Base-by-base conservation (phyloP, 441 rosid species). In the Jatropha multifida region DNA sequence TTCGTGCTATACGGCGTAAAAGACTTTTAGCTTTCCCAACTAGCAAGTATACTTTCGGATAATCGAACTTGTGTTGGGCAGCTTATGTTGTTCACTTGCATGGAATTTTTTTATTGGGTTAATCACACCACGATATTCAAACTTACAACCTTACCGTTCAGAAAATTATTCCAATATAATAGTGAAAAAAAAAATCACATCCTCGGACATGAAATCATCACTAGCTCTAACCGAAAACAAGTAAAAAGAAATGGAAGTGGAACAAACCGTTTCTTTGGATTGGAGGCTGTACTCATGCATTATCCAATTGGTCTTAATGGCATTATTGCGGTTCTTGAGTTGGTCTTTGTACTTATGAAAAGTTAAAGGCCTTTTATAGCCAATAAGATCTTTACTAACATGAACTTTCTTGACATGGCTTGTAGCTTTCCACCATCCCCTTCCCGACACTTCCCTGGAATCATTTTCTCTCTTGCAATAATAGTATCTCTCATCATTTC, bases 351-450 rank as follows among this genome's bases (percentile, higher is more conserved):
- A 84, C 77, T 65, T 77, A 67, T 81, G 79, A 54, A 80, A 84
- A 0, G 81, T 81, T 32, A 84, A 78, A 4, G 83, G 87, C 69
- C 85, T 80, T 52, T 84, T 84, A 54, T 6, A 58, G 18, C 85
- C 87, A 42, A 76, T 56, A 3, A 80, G 58, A 26, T 20, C 17
- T 44, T 73, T 68, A 56, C 58, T 46, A 0, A 46, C 64, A 44
- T 42, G 48, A 37, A 84, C 15, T 59, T 78, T 78, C 77, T 84
- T 84, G n/a, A 85, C 73, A 74, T 79, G 85, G 68, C 87, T 81
- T 0, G 87, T 85, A 0, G 87, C 85, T 71, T 83, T 85, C 87
- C 87, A 85, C 87, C 87, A 85, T 51, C 87, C 87, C 60, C 41
- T 72, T 3, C 85, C 83, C 4, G 17, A 5, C 0, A 85, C 87